phyloP scores from a whole-genome alignment of 2,329 filamentous ascomycete genomes.

The Piedraia hortae region DNA sequence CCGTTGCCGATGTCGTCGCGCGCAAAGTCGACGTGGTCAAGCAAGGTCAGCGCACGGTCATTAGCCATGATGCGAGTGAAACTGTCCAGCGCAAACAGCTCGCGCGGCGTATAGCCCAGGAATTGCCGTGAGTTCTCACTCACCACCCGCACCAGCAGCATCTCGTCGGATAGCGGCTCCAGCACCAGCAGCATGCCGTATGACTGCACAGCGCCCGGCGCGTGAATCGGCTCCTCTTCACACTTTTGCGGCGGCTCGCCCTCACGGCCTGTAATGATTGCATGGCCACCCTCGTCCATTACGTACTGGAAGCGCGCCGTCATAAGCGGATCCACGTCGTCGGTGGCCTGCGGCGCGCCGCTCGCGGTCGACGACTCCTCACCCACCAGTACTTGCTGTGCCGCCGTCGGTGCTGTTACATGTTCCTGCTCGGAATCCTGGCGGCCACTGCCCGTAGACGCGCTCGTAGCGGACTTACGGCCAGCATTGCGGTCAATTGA shows the following conservation, averaged over 20 bases:
- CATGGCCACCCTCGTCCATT: constrained; percentile 49
- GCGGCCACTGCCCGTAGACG: not conserved
- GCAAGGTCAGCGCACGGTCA: constrained; percentile 56
- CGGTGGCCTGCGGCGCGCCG: constrained; percentile 13
- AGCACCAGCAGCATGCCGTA: constrained; percentile 57
- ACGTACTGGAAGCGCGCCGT: constrained; percentile 57
- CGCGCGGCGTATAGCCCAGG: constrained; percentile 47
- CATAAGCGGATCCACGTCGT: constrained; percentile 24
- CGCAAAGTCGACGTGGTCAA: constrained; percentile 74
- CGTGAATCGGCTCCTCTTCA: constrained; percentile 76
- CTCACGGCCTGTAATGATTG: constrained; percentile 54
- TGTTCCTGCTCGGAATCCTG: too few species aligned
- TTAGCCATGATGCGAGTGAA: constrained; percentile 67
- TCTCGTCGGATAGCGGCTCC: constrained; percentile 38
- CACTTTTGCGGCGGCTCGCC: constrained; percentile 47
- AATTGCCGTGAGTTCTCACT: constrained; percentile 57
- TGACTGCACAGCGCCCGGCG: constrained; percentile 53
- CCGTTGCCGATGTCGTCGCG: constrained; percentile 56
- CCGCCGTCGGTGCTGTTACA: too few species aligned
- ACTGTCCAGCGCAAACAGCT: constrained; percentile 45
- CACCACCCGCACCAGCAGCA: constrained; percentile 40
- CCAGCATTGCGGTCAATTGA: constrained; percentile 4
- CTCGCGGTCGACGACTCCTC: constrained; percentile 6
- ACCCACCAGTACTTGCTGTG: constrained; percentile 1
- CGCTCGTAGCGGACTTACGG: not conserved